Conservation (phyloP, 2,329 filamentous ascomycete genomes). For the Zarea fungicola region DNA sequence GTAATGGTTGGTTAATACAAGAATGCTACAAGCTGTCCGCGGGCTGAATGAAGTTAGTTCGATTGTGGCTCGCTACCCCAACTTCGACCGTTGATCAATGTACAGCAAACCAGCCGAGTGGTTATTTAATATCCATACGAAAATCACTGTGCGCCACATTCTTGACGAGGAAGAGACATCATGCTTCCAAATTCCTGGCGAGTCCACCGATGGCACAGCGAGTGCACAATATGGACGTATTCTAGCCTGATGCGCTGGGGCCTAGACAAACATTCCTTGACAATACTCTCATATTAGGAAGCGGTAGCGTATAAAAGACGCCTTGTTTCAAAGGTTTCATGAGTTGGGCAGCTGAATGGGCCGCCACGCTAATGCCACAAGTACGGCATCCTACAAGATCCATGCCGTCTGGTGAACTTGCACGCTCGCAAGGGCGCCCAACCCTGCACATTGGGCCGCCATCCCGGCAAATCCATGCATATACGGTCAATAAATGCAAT, state of each 20-base stretch:
- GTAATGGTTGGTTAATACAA: too few species aligned
- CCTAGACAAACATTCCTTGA: constrained; percentile 1
- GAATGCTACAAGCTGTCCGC: too few species aligned
- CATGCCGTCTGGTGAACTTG: too few species aligned
- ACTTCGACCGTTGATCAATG: too few species aligned
- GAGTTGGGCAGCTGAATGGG: neutral
- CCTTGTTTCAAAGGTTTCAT: neutral
- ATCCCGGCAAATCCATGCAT: neutral
- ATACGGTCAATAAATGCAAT: neutral
- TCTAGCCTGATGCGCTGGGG: neutral
- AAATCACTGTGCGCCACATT: too few species aligned
- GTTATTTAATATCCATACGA: too few species aligned
- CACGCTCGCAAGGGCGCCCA: neutral
- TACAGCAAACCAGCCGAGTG: too few species aligned
- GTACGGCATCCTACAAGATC: neutral
- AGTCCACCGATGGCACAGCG: neutral
- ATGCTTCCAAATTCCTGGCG: too few species aligned
- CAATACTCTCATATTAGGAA: neutral
- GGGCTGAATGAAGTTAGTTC: too few species aligned
- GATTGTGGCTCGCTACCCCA: too few species aligned
- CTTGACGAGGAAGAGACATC: too few species aligned
- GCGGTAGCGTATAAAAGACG: neutral
- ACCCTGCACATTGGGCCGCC: neutral
- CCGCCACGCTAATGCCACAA: neutral
- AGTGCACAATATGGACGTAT: neutral